Evolutionary conservation across 768 basidiomycete genomes (phyloP).

Genomic region (Mycena polygramma): DNA sequence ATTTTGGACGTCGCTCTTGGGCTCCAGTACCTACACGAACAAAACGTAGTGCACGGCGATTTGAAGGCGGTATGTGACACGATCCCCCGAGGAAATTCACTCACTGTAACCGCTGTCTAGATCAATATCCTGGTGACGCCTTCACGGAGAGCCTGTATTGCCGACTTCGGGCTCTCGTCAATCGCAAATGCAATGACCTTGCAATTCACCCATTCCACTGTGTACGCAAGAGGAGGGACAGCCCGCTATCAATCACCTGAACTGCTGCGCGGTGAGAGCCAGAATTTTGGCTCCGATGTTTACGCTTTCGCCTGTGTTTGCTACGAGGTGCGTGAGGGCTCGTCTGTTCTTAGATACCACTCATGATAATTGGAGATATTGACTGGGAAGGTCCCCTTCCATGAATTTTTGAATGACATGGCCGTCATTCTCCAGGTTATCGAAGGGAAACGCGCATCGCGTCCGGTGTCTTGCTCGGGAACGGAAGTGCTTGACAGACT

Average conservation of each 20-base stretch:
- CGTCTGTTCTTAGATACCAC: background rate
- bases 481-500: conserved; percentile 7
- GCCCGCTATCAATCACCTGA: conserved; percentile 55
- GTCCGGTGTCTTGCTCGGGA: background rate
- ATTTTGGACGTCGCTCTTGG: conserved; percentile 36
- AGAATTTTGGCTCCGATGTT: conserved; percentile 48
- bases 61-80: conserved; percentile 37
- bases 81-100: background rate
- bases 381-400: conserved; percentile 20
- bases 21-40: conserved; percentile 37
- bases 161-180: conserved; percentile 63
- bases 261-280: conserved; percentile 42
- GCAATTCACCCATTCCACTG: conserved; percentile 37
- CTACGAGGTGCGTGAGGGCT: conserved; percentile 49
- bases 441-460: conserved; percentile 8
- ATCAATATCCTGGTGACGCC: conserved; percentile 61
- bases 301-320: conserved; percentile 58
- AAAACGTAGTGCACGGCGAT: conserved; percentile 40
- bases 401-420: conserved; percentile 22
- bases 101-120: conserved; percentile 39
- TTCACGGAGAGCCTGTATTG: conserved; percentile 57
- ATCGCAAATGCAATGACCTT: conserved; percentile 40
- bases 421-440: conserved; percentile 15
- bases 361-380: conserved; percentile 30
- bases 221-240: conserved; percentile 44